Evolutionary conservation across 2,329 filamentous ascomycete genomes (phyloP), one percentile per base, ranked within the genome.

Genomic region (Epicoccum sorghinum): DNA sequence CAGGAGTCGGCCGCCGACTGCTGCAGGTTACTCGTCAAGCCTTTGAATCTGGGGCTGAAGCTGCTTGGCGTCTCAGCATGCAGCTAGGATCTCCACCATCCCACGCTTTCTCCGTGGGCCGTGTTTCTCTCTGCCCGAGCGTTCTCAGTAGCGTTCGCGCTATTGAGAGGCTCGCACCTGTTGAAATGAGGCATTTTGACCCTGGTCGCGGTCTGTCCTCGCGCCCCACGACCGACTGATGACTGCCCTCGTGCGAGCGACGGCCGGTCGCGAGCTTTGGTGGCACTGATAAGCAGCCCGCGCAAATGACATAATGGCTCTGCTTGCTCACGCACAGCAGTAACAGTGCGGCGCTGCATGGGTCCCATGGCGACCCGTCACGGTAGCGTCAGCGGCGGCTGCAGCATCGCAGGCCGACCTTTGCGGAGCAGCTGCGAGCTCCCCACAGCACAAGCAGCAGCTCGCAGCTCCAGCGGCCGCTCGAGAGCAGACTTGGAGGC

Each of bases 341-440:
- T 45, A 39, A 40, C 45, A 36, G 51, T 30, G 36, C 35, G 24
- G 23, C 25, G 6, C 25, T 33, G 52, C 52, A 55, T 55, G 52
- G 52, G 22, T 46, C 52, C 47, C 41, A 46, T 50, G 46, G 41
- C 37, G 52, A 50, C 23, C 41, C 42, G 32, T 27, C 9, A 50
- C 53, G 35, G 53, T 56, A 56, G 53, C 53, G 53, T 56, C 53
- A 56, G 53, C 53, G 53, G 53, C 53, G 47, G 53, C 53, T 55
- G 52, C 52, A 51, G 53, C 47, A 55, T 56, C 43, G 38, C 47
- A 55, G 38, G 45, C 36, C 39, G 36, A 49, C 25, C 41, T 50
- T 22, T 55, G 52, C 37, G 52, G 52, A 55, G 52, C 52, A 45
- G 45, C 45, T 54, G 52, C 40, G 25, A 48, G 52, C 52, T 46